phyloP scores from a whole-genome alignment of 306 rosid species.

The Prunus campanulata region DNA sequence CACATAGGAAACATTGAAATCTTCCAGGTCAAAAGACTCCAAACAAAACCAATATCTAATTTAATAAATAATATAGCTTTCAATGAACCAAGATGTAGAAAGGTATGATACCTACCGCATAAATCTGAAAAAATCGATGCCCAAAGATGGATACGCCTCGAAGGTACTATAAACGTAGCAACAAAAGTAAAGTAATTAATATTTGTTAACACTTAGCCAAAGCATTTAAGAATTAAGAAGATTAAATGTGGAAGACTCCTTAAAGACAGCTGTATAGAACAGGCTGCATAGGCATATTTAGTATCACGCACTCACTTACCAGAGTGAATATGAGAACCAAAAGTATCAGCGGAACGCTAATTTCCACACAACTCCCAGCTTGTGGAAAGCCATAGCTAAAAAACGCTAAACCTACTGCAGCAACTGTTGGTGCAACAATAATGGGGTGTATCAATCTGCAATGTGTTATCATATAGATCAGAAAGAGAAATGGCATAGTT shows the following conservation, averaged over 20 bases:
- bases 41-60: neutral
- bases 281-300: neutral
- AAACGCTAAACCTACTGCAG: slow-evolving; percentile 92
- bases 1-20: neutral
- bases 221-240: slow-evolving; percentile 17
- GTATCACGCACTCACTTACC: slow-evolving; percentile 41
- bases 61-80: neutral
- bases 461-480: slow-evolving; percentile 2
- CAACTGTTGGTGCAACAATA: slow-evolving; percentile 96
- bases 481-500: neutral
- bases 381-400: slow-evolving; percentile 95
- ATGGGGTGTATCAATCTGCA: slow-evolving; percentile 84
- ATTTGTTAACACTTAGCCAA: slow-evolving; percentile 14
- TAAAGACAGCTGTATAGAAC: neutral
- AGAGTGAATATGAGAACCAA: slow-evolving; percentile 74
- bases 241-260: slow-evolving; percentile 1
- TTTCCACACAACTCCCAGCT: slow-evolving; percentile 89
- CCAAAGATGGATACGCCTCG: slow-evolving; percentile 84
- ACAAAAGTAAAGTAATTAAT: slow-evolving; percentile 16
- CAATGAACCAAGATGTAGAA: neutral
- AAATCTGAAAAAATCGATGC: slow-evolving; percentile 64
- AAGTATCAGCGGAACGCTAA: slow-evolving; percentile 76
- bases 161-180: slow-evolving; percentile 56
- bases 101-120: slow-evolving; percentile 62
- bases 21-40: slow-evolving; percentile 2